Evolutionary conservation across 2,329 filamentous ascomycete species (phyloP), one percentile per base, ranked within the genome.

Genomic region (Sporothrix euskadiensis): DNA sequence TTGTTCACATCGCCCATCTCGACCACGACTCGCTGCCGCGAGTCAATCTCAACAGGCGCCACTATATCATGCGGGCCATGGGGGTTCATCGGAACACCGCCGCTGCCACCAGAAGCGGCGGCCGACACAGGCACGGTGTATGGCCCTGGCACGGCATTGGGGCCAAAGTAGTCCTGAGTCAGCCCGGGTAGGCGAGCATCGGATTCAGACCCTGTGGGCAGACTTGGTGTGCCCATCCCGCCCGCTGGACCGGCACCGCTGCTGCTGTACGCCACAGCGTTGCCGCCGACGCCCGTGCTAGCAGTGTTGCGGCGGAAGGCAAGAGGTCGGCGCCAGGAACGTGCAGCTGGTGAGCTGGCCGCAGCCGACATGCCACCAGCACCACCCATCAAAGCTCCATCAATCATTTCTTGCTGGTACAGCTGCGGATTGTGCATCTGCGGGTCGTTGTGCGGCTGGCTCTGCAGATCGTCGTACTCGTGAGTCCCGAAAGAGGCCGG

Each of bases 21-120:
- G 1, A 68, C 47, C 26, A 30, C 57, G 19, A 61, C 30, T 9
- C 57, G 68, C 35, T 39, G 19, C 26, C 30, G 14, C 63, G 84
- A 83, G 74, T 84, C 86, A 14, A 90, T 86, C 81, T 90, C 88
- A 3, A 89, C 86, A 4, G 87, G 84, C 26, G 81, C 81, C 0
- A 82, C 79, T 56, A 88, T 87, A 76, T 88, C 86, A 10, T 81
- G 82, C 4, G 87, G 86, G 16, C 80, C 81, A 14, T 86, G 80
- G 8, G 87, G 86, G 61, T 79, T 78, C 30, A 82, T 71, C 2
- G 84, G 83, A 39, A 77, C 77, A 19, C 57, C 74, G 57, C 26
- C 39, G 73, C 76, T 72, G 77, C 41, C 69, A 65, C 35, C 73
- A 56, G 75, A 77, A 16, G 68, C 14, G 1, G 63, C 26, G 19